Base-by-base conservation (phyloP, 441 rosid species). In the Populus hybrid region DNA sequence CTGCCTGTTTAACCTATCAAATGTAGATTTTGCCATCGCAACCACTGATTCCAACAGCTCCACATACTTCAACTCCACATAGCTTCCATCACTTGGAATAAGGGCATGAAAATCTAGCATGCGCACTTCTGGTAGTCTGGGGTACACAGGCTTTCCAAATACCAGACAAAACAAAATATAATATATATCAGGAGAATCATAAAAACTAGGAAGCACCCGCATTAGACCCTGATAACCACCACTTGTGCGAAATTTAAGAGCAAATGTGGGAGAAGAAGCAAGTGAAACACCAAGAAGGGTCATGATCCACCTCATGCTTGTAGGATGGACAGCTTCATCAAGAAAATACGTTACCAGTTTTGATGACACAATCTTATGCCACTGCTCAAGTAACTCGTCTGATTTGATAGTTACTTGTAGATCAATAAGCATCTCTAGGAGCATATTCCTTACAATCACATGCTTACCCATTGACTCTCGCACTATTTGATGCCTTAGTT, bases 291-390 rank as follows among this genome's bases (percentile, higher is more conserved):
- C 99, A 67, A 97, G 99, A 81, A 97, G 97, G 78, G 99, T 97
- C 98, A 95, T 93, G 87, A 97, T 93, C 99, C 99, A 94, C 89
- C 99, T 94, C 99, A 97, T 97, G 76, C 98, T 94, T 23, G 99
- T 97, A 82, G 99, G 99, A 89, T 97, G 99, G 73, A 90, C 99
- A 88, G 99, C 97, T 90, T 94, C 99, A 85, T 97, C 99, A 69
- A 97, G 98, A 82, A 97, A 97, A 88, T 94, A 97, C 70, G 98
- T 91, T 66, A 97, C 89, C 90, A 97, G 84, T 83, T 92, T 97
- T 82, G 99, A 97, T 72, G 99, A 97, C 75, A 97, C 98, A 76
- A 88, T 94, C 89, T 95, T 97, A 89, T 97, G 98, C 99, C 99
- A 97, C 83, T 92, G 98, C 85, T 97, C 99, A 80, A 95, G 92